These are phyloP conservation scores for Sordariomycetes sp. DNA, from an alignment of 2,329 filamentous ascomycete genomes.

Conservation along the genomic window DNA sequence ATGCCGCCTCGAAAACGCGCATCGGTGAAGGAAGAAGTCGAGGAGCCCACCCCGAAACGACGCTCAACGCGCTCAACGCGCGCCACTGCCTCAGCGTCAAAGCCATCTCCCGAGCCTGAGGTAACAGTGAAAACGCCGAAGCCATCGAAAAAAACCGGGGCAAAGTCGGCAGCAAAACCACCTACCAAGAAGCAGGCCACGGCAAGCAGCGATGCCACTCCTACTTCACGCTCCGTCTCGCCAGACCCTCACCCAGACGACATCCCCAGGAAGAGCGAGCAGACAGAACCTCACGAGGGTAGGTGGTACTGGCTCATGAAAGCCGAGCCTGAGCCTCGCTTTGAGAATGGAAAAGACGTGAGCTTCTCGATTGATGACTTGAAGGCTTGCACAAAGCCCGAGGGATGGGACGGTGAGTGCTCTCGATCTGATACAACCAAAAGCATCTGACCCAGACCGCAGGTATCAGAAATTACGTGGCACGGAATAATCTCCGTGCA, in stretches of 20 bases:
- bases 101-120: background rate
- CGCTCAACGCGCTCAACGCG: conserved; percentile 16
- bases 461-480: conserved; percentile 21
- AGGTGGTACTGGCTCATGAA: conserved; percentile 72
- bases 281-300: conserved; percentile 28
- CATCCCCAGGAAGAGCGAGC: conserved; percentile 26
- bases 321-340: conserved; percentile 77
- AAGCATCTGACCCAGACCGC: conserved; percentile 31
- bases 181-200: too few species aligned
- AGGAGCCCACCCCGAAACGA: conserved; percentile 14
- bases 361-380: conserved; percentile 93
- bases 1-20: conserved; percentile 13
- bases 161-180: background rate
- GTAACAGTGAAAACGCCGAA: background rate
- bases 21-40: conserved; percentile 4
- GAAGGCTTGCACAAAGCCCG: conserved; percentile 59
- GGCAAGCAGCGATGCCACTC: background rate
- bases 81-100: conserved; percentile 4
- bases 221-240: conserved; percentile 9
- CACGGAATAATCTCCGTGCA: conserved; percentile 78
- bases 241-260: conserved; percentile 19
- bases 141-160: background rate
- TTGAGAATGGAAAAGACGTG: conserved; percentile 82
- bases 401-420: conserved; percentile 79
- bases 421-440: conserved; percentile 26